Base-by-base conservation (phyloP, 1,284 basidiomycete genomes). In the Malassezia cuniculi region DNA sequence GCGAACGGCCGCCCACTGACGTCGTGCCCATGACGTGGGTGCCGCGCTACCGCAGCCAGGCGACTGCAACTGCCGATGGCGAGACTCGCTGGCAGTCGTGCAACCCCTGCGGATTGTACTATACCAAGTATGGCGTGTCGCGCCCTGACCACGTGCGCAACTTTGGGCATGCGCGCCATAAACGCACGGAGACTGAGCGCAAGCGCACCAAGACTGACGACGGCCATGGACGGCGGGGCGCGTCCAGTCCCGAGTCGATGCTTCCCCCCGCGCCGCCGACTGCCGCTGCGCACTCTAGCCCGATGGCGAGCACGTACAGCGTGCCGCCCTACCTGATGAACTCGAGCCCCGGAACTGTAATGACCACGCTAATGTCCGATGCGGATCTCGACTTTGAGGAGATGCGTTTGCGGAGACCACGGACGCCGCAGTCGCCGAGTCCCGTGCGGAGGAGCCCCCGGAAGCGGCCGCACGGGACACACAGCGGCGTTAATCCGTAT, bases 51-150 rank as follows among this genome's bases (percentile, higher is more conserved):
- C 12, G 30, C 6, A 20, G 21, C 19, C 22, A 15, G 1, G 27
- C 41, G 15, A 41, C 47, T 4, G 35, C 50, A 32, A 36, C 47
- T 34, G 47, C 55, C 4, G 48, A 57, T 27, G 47, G 41, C 31
- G 46, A 53, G 25, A 45, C 47, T 8, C 44, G 45, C 11, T 55
- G 57, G 53, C 50, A 55, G n/a, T 51, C 59, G 5, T 62, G 59
- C 48, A 62, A 62, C 28, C 47, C 57, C n/a, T 62, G 59, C 31
- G 57, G 59, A n/a, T 41, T 55, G 16, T 60, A 58, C 49, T 62
- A 47, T 31, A 43, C 48, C 32, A 60, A 60, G 36, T 57, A 52
- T 45, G 39, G 49, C 43, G 45, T 50, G 16, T 50, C 52, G 24
- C 50, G 57, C 8, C 53, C 55, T 4, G 52, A 55, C 21, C 51